Evolutionary conservation across 2,329 filamentous ascomycete genomes (phyloP), one percentile per base, ranked within the genome.

Genomic region (Nemania abortiva): DNA sequence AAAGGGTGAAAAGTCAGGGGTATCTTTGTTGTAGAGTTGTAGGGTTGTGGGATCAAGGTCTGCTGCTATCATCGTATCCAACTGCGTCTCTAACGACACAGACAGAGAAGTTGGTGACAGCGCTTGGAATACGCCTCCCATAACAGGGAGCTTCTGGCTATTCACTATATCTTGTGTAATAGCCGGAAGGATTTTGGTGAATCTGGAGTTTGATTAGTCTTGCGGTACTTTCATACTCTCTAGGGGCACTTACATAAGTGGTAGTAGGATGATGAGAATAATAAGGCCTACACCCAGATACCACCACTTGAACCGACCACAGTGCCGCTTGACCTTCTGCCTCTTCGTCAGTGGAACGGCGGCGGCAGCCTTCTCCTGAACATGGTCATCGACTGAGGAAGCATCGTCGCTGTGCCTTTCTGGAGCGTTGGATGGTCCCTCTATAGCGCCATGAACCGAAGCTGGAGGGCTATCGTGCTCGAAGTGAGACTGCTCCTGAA

Each of bases 111-210:
- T 75, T 34, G 79, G 76, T 2, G 79, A 79, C 4, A 82, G 13
- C 0, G 77, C 79, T 29, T 77, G 69, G 39, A 84, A 73, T 13
- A 76, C 69, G 31, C 82, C 83, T 1, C 77, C 74, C 0, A 74
- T 66, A 11, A 86, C 74, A 0, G 82, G 80, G 11, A 86, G 74
- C 6, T 77, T 71, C 29, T 84, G 82, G 22, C 79, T 72, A 31
- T 82, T 78, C 64, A 86, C 79, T 22, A 86, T 82, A 31, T 76
- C 73, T 68, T 84, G 83, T 1, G 84, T 80, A 37, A 85, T 81
- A n/a, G 80, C 80, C 1, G 84, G 84, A 31, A 86, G 79, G 7
- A 83, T 82, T 20, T 84, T 79, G 22, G 80, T 76, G 76, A 86
- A 86, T 34, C 84, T 86, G 50, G 11, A 27, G 20, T 22, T 1